phyloP scores from a whole-genome alignment of 306 rosid genomes.

The Malus asiatica region DNA sequence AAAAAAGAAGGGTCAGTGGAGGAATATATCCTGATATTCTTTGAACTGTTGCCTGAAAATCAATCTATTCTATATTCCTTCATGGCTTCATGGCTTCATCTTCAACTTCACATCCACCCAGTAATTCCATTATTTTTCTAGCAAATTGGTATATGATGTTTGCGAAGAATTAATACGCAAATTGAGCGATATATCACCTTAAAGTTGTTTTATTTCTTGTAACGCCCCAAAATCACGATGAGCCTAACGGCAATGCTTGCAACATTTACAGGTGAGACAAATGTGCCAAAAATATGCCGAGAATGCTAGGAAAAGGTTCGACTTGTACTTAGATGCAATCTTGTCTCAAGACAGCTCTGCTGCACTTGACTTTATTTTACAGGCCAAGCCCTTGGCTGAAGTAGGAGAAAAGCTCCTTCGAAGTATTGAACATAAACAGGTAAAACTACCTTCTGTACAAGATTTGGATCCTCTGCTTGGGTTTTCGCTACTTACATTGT shows the following conservation, averaged over 20 bases:
- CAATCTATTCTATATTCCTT: not conserved
- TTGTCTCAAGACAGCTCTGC: slow-evolving; percentile 6
- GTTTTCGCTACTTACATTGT: not conserved
- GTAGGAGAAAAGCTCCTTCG: slow-evolving; percentile 44
- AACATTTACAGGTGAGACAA: too few species aligned
- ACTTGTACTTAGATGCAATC: too few species aligned
- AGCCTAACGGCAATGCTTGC: not conserved
- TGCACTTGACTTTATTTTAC: slow-evolving; percentile 23
- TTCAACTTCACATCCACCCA: not conserved
- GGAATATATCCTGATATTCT: not conserved
- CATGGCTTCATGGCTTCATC: too few species aligned
- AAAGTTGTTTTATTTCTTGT: not conserved
- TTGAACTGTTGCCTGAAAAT: not conserved
- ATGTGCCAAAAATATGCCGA: too few species aligned
- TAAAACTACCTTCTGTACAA: slow-evolving; percentile 12
- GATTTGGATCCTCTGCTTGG: not conserved
- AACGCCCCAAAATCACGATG: too few species aligned
- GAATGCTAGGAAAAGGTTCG: too few species aligned
- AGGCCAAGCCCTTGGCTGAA: slow-evolving; percentile 39
- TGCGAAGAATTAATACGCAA: not conserved
- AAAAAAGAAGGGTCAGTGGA: not conserved
- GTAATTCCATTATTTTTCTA: not conserved
- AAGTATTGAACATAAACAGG: slow-evolving; percentile 32
- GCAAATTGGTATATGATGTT: not conserved
- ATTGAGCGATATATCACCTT: not conserved